These are phyloP conservation scores for Echinochloa phyllopogon DNA, from an alignment of 176 grass and related monocot species.

Conservation along the genomic window DNA sequence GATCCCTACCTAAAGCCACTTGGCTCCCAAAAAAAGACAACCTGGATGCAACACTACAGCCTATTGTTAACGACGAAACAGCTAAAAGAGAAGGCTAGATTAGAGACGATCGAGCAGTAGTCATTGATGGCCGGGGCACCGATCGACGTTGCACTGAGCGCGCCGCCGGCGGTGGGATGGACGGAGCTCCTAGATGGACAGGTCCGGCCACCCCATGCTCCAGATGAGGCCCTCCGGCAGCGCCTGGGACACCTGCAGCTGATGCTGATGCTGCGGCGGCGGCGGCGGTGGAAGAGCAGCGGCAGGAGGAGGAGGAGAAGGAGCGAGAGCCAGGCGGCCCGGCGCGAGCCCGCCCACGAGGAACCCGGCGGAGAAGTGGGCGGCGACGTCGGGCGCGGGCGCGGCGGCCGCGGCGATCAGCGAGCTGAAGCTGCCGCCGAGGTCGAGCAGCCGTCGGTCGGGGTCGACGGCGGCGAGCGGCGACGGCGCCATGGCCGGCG, in stretches of 20 bases:
- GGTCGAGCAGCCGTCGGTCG: conserved; percentile 54
- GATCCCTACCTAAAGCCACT: neutral
- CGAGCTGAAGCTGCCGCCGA: conserved; percentile 62
- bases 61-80: conserved; percentile 2
- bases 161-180: neutral
- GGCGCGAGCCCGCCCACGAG: neutral
- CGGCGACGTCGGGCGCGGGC: neutral
- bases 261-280: neutral
- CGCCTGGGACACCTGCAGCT: conserved; percentile 34
- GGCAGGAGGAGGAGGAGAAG: neutral
- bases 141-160: neutral
- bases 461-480: conserved; percentile 24
- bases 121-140: neutral
- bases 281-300: neutral
- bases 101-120: neutral
- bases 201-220: conserved; percentile 63
- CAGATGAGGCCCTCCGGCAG: conserved; percentile 39
- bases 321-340: neutral
- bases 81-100: conserved; percentile 22
- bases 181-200: conserved; percentile 45
- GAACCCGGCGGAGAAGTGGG: conserved; percentile 38
- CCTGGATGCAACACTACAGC: conserved; percentile 26
- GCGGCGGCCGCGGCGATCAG: conserved; percentile 38
- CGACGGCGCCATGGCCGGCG: neutral
- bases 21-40: conserved; percentile 39